Evolutionary conservation across 768 basidiomycete genomes (phyloP).

Genomic region (Russula vinacea): DNA sequence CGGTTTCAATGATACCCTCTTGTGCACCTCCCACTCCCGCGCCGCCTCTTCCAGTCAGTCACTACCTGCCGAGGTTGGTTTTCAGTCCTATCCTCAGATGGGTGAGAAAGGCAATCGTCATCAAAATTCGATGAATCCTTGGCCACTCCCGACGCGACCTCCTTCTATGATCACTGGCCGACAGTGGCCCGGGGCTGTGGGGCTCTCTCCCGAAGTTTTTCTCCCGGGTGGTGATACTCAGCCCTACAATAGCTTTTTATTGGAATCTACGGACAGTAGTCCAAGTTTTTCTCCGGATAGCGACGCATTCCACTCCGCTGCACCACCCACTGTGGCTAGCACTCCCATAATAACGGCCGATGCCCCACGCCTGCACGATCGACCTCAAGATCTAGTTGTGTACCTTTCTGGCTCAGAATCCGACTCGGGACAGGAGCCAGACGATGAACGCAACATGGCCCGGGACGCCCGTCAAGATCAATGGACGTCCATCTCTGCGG

Average conservation of each 20-base stretch:
- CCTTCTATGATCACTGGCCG: neutral
- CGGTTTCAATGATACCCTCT: conserved; percentile 2
- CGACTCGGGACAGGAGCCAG: conserved; percentile 19
- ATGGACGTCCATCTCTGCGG: conserved; percentile 8
- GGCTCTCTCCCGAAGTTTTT: conserved; percentile 9
- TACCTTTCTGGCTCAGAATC: conserved; percentile 25
- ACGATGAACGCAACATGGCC: conserved; percentile 17
- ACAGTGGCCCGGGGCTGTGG: conserved; percentile 12
- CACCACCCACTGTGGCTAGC: conserved; percentile 1
- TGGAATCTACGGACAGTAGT: conserved; percentile 1
- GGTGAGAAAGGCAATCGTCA: neutral
- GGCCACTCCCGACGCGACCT: conserved; percentile 7
- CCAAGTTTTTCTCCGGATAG: conserved; percentile 11
- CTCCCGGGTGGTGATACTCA: neutral
- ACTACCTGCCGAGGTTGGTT: neutral
- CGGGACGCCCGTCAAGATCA: conserved; percentile 15
- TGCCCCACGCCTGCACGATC: conserved; percentile 5
- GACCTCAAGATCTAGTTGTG: conserved; percentile 8
- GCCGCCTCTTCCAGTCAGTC: conserved; percentile 8
- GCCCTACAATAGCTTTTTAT: conserved; percentile 11
- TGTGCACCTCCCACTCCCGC: neutral
- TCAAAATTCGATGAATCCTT: conserved; percentile 8
- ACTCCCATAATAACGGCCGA: conserved; percentile 13
- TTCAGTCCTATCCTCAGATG: conserved; percentile 10
- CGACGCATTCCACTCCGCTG: conserved; percentile 5